phyloP scores from a whole-genome alignment of 2,329 filamentous ascomycete species.

The Claviceps citrina region DNA sequence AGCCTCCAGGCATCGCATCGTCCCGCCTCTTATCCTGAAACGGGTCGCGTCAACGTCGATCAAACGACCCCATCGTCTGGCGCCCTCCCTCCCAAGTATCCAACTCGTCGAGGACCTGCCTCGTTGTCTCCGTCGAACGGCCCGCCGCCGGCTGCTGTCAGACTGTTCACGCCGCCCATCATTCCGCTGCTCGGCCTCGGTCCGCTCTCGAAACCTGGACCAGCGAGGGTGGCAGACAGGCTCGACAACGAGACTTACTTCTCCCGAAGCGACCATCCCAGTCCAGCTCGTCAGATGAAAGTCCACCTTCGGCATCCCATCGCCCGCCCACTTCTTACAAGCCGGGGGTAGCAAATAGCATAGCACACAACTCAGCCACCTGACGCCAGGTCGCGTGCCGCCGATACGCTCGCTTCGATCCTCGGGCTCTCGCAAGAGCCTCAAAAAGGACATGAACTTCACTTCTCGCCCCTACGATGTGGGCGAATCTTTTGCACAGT shows the following conservation, averaged over 20 bases:
- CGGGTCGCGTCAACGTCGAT: constrained; percentile 10
- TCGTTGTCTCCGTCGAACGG: constrained; percentile 23
- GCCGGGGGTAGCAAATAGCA: constrained; percentile 20
- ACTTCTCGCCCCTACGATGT: constrained; percentile 28
- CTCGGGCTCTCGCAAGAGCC: constrained; percentile 40
- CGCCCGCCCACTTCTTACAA: constrained; percentile 37
- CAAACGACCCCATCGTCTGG: constrained; percentile 11
- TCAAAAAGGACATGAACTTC: constrained; percentile 37
- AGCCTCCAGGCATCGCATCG: constrained; percentile 6
- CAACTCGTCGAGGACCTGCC: constrained; percentile 23
- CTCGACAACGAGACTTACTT: constrained; percentile 34
- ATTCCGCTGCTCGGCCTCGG: constrained; percentile 5
- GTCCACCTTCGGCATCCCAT: constrained; percentile 23
- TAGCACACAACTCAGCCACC: constrained; percentile 17
- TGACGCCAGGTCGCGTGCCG: constrained; percentile 28
- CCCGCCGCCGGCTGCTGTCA: constrained; percentile 18
- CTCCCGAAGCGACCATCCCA: constrained; percentile 27
- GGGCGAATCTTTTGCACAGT: constrained; percentile 27
- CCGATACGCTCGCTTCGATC: constrained; percentile 42
- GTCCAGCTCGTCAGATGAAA: constrained; percentile 32
- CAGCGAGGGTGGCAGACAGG: constrained; percentile 14
- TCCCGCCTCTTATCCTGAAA: constrained; percentile 8
- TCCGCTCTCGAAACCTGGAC: constrained; percentile 11
- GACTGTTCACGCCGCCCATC: constrained; percentile 12
- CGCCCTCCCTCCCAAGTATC: constrained; percentile 16